Base-by-base conservation (phyloP, 2,329 filamentous ascomycete genomes). In the Cladosporium sp. region DNA sequence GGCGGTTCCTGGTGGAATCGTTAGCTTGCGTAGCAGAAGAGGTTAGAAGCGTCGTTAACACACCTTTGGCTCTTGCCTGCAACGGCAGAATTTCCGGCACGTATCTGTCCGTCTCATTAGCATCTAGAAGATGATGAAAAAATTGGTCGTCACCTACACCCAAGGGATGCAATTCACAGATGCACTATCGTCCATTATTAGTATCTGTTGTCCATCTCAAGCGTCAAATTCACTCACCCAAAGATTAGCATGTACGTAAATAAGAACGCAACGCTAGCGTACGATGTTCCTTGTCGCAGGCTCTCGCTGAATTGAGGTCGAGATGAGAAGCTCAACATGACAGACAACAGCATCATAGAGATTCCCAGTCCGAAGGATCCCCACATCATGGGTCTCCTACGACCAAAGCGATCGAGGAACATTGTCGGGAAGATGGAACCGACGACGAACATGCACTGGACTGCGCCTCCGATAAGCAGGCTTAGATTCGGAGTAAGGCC, bases 61-160 rank as follows among this genome's bases (percentile, higher is more conserved):
- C 3, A 38, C 35, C 35, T 60, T 77, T 77, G 2, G 75, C 71
- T 32, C 76, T 67, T 3, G 74, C 75, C 54, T 76, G 73, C 3
- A 78, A 67, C 1, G 77, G 76, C 1, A 78, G 62, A 40, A 79
- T 76, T 57, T 79, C 74, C 0, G 75, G 73, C 3, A 74, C 72
- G 54, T 49, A 49, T n/a, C 43, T 45, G 4, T 75, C 75, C 1
- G 13, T 1, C 4, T 45, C 16, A 33, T 32, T 16, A n/a, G 22
- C 22, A n/a, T 28, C 18, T 37, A 5, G 22, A 31, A 16, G 2
- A 4, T 22, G n/a, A 28, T 19, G 42, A 35, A 38, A 3, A 7
- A n/a, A 6, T 37, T 6, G 5, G 4, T 11, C 71, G 70, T 54
- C 5, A 45, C 43, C 34, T 74, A 75, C 0, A 77, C 74, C 75